Evolutionary conservation across 1,284 basidiomycete genomes (phyloP).

Genomic region (Clitocybe nebularis): DNA sequence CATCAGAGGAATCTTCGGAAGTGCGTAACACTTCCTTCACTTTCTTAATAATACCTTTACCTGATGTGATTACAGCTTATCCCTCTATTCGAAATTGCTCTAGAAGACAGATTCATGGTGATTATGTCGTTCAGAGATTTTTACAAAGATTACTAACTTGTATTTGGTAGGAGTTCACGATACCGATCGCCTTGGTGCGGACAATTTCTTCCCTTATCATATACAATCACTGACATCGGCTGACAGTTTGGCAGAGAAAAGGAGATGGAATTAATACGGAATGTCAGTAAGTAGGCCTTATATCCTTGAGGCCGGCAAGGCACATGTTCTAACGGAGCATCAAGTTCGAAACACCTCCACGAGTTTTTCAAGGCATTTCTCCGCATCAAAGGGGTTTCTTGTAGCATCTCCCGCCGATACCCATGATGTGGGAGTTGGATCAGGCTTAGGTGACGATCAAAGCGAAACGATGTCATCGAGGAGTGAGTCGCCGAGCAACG

Average conservation of each 20-base stretch:
- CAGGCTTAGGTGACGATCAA: constrained; percentile 32
- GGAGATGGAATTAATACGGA: constrained; percentile 61
- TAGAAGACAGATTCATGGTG: constrained; percentile 60
- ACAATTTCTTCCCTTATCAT: too few species aligned
- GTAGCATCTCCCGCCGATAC: constrained; percentile 33
- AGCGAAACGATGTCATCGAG: constrained; percentile 44
- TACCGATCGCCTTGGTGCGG: constrained; percentile 60
- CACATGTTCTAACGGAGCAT: background rate
- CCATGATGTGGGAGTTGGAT: constrained; percentile 29
- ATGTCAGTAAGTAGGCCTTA: constrained; percentile 44
- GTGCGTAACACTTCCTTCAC: constrained; percentile 24
- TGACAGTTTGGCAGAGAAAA: constrained; percentile 68
- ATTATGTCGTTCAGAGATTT: constrained; percentile 3
- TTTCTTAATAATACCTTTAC: constrained; percentile 2
- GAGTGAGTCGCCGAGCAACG: constrained; percentile 33
- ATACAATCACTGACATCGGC: too few species aligned
- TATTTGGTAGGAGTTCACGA: constrained; percentile 62
- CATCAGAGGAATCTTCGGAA: constrained; percentile 54
- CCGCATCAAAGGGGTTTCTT: constrained; percentile 37
- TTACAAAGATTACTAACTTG: too few species aligned
- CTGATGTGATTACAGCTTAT: constrained; percentile 44
- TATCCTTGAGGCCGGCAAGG: background rate
- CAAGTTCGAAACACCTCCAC: constrained; percentile 56
- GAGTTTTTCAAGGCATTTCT: constrained; percentile 54
- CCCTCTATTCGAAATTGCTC: constrained; percentile 59